Percentiles rank a stretch among this genome's conserved stretches.
Evolutionary conservation across 345 rosid genomes (phyloP).

Genomic region (Ceriops zippeliana): DNA sequence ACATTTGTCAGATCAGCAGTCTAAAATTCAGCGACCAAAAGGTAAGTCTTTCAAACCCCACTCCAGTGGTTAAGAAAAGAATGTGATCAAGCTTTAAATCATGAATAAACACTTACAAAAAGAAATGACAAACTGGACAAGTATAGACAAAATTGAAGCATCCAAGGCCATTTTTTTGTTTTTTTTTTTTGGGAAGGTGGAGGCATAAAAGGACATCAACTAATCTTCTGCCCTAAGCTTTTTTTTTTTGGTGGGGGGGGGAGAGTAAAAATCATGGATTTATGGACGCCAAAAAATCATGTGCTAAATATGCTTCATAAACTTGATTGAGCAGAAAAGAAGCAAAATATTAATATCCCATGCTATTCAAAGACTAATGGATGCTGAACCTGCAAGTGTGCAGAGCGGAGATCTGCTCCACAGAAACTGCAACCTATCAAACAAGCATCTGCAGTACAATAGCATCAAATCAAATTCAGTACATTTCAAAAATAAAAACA

Average conservation of each 20-base stretch:
- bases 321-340: neutral
- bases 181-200: too few species aligned
- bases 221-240: too few species aligned
- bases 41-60: slow-evolving; percentile 3
- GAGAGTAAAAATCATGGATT: too few species aligned
- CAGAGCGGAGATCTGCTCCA: slow-evolving; percentile 84
- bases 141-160: too few species aligned
- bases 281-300: too few species aligned
- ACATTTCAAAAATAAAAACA: neutral
- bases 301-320: neutral
- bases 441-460: slow-evolving; percentile 67
- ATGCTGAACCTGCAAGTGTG: slow-evolving; percentile 73
- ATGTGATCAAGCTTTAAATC: neutral
- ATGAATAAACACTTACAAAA: neutral
- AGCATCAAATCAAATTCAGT: slow-evolving; percentile 5
- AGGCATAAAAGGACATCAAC: too few species aligned
- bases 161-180: too few species aligned
- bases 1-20: slow-evolving; percentile 90
- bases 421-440: slow-evolving; percentile 79
- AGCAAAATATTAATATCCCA: neutral
- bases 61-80: neutral
- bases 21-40: slow-evolving; percentile 34
- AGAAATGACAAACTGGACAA: too few species aligned
- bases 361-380: neutral
- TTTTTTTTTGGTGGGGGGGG: too few species aligned